These are phyloP conservation scores for Scleromitrula shiraiana DNA, from an alignment of 2,329 filamentous ascomycete genomes.

Conservation along the genomic window DNA sequence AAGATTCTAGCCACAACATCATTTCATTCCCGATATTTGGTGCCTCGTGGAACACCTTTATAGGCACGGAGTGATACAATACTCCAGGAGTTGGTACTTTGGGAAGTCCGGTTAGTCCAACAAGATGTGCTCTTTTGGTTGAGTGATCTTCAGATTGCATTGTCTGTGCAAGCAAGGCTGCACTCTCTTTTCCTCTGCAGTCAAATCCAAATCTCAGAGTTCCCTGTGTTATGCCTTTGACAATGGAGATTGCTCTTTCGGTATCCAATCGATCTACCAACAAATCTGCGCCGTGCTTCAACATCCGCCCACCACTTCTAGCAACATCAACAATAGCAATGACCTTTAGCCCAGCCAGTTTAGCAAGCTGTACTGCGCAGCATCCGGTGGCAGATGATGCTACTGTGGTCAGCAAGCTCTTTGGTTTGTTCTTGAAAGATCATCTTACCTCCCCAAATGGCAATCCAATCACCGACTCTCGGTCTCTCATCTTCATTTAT, in stretches of 20 bases:
- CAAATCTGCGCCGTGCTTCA: conserved; percentile 47
- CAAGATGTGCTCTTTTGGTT: conserved; percentile 43
- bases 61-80: conserved; percentile 45
- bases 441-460: conserved; percentile 60
- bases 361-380: conserved; percentile 59
- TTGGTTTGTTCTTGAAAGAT: not conserved
- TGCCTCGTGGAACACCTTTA: conserved; percentile 68
- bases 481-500: conserved; percentile 46
- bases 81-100: conserved; percentile 34
- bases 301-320: conserved; percentile 53
- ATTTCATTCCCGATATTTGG: conserved; percentile 54
- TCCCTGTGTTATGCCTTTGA: conserved; percentile 49
- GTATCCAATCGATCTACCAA: conserved; percentile 62
- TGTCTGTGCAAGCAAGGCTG: conserved; percentile 38
- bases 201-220: conserved; percentile 61
- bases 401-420: conserved; percentile 21
- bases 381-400: conserved; percentile 63
- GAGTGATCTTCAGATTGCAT: conserved; percentile 13
- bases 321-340: conserved; percentile 59
- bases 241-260: conserved; percentile 55
- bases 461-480: conserved; percentile 57
- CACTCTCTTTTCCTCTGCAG: conserved; percentile 57
- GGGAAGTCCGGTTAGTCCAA: conserved; percentile 60
- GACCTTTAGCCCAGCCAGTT: conserved; percentile 55
- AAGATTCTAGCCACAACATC: conserved; percentile 57